Conservation (phyloP, 768 basidiomycete species). For the Ephemerocybe angulata region DNA sequence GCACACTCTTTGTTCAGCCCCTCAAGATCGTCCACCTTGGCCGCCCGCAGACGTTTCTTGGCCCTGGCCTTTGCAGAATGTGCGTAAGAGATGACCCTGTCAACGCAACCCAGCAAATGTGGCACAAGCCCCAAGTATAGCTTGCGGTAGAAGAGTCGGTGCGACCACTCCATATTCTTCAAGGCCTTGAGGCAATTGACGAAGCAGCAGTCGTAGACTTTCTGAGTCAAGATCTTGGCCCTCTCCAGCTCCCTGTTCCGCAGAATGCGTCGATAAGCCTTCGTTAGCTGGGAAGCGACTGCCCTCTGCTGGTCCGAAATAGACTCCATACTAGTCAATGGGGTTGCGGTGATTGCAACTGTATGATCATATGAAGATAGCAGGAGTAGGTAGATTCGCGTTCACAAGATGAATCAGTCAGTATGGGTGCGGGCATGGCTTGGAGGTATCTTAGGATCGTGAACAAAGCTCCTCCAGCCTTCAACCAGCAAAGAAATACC, state of each 20-base stretch:
- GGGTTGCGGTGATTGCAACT: conserved; percentile 11
- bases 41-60: not conserved
- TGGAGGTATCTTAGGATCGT: no score
- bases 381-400: no score
- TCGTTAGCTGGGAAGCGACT: not conserved
- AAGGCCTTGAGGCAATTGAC: not conserved
- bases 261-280: not conserved
- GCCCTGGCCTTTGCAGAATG: not conserved
- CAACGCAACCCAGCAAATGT: conserved; percentile 4
- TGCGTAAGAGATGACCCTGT: not conserved
- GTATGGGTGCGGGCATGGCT: no score
- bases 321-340: not conserved
- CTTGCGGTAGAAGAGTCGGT: not conserved
- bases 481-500: no score
- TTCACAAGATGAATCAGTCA: no score
- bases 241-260: not conserved
- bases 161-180: not conserved
- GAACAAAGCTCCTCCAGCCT: no score
- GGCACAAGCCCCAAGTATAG: conserved; percentile 5
- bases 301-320: not conserved
- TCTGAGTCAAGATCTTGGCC: not conserved
- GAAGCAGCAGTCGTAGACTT: not conserved
- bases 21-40: not conserved
- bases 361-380: no score
- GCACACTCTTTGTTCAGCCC: not conserved